Percentiles rank a stretch among this genome's conserved stretches.
These are phyloP conservation scores for Harringtonia lauricola DNA, from an alignment of 2,329 filamentous ascomycete species.

Conservation along the genomic window DNA sequence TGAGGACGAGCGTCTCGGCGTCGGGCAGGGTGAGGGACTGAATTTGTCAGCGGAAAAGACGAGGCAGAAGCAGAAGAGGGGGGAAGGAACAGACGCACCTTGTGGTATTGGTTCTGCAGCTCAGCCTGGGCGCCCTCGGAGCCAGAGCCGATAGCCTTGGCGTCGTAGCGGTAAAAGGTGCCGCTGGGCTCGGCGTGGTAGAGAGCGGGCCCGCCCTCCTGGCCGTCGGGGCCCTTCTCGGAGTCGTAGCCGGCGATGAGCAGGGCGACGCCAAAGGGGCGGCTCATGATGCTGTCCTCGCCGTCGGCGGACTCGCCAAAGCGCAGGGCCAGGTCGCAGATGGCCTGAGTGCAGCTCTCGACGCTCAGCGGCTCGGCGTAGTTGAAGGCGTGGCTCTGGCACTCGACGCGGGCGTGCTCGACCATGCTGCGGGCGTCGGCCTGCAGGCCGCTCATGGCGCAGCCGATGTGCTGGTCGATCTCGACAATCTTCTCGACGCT, in stretches of 20 bases:
- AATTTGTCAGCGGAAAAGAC: neutral
- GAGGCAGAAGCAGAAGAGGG: neutral
- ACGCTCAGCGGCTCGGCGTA: constrained; percentile 92
- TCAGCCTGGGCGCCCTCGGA: constrained; percentile 97
- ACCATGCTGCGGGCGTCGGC: constrained; percentile 96
- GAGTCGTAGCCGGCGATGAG: constrained; percentile 87
- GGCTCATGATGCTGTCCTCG: constrained; percentile 96
- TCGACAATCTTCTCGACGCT: constrained; percentile 99
- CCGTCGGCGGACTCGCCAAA: constrained; percentile 97
- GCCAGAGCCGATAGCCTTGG: constrained; percentile 95
- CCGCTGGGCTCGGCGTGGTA: constrained; percentile 97
- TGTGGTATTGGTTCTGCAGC: constrained; percentile 97
- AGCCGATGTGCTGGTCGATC: constrained; percentile 97
- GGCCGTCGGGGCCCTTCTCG: constrained; percentile 11
- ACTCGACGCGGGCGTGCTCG: constrained; percentile 95
- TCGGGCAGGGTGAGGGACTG: constrained; percentile 82
- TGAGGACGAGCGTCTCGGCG: constrained; percentile 88
- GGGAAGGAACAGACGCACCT: constrained; percentile 32
- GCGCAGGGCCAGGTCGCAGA: constrained; percentile 90
- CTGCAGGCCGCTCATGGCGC: constrained; percentile 96
- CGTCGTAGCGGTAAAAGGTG: constrained; percentile 98
- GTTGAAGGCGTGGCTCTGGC: constrained; percentile 95
- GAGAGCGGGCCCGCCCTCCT: constrained; percentile 85
- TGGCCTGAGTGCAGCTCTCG: constrained; percentile 97
- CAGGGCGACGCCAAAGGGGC: constrained; percentile 92